These are phyloP conservation scores for Cutaneotrichosporon sp. DNA, from an alignment of 1,284 basidiomycete species.

Conservation along the genomic window DNA sequence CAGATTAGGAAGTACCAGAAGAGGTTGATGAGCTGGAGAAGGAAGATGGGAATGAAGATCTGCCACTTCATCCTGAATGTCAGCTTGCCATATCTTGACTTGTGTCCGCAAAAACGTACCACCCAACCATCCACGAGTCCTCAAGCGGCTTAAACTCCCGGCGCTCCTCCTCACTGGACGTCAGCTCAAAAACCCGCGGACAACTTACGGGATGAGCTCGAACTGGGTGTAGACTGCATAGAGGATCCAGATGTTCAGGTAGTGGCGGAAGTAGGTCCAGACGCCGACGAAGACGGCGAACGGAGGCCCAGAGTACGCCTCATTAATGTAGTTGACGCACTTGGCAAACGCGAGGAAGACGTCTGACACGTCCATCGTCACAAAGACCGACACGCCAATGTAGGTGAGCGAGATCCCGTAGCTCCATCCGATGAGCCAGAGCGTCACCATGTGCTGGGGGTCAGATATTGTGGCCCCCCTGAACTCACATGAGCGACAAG, in stretches of 20 bases:
- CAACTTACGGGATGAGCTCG: constrained; percentile 69
- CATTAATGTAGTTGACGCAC: constrained; percentile 76
- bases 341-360: constrained; percentile 82
- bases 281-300: constrained; percentile 67
- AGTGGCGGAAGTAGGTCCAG: constrained; percentile 96
- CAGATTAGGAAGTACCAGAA: constrained; percentile 86
- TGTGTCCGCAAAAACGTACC: constrained; percentile 50
- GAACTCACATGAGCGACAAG: constrained; percentile 61
- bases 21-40: constrained; percentile 76
- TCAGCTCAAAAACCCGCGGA: not conserved
- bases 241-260: constrained; percentile 80
- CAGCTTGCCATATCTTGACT: not conserved
- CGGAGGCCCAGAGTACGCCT: constrained; percentile 59
- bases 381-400: constrained; percentile 87
- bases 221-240: constrained; percentile 81
- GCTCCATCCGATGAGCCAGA: constrained; percentile 95
- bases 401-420: constrained; percentile 73
- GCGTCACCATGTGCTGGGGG: constrained; percentile 78
- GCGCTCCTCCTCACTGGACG: constrained; percentile 5
- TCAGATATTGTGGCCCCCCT: constrained; percentile 4
- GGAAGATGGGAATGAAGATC: constrained; percentile 66
- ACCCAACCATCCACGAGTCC: constrained; percentile 67
- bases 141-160: constrained; percentile 57
- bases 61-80: constrained; percentile 65
- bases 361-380: constrained; percentile 97